phyloP scores from a whole-genome alignment of 495 filamentous ascomycete species.

The Neurospora sp. region DNA sequence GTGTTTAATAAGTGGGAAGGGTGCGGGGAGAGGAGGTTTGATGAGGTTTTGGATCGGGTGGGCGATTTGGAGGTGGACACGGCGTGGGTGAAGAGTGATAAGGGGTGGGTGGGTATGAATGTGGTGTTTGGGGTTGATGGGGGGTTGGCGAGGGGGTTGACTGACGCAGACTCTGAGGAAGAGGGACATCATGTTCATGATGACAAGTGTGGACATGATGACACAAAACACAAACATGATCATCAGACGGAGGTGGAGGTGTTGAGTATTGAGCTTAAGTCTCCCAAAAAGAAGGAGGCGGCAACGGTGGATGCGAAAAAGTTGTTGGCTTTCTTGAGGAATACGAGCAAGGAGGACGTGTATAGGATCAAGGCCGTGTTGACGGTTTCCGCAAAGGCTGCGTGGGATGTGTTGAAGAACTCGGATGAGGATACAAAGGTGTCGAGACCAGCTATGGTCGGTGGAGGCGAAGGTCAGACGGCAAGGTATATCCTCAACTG shows the following conservation, averaged over 20 bases:
- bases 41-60: conserved; percentile 73
- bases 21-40: conserved; percentile 59
- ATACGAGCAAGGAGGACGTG: conserved; percentile 78
- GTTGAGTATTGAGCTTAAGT: conserved; percentile 57
- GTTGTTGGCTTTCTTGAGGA: conserved; percentile 54
- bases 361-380: conserved; percentile 93
- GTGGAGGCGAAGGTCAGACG: neutral
- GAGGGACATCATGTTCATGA: conserved; percentile 19
- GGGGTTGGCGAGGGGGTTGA: conserved; percentile 54
- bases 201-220: conserved; percentile 17
- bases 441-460: neutral
- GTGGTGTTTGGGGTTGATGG: conserved; percentile 84
- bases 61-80: conserved; percentile 76
- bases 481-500: conserved; percentile 81
- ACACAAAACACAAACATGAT: conserved; percentile 21
- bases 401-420: conserved; percentile 40
- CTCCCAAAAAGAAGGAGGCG: neutral
- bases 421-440: conserved; percentile 42
- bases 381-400: conserved; percentile 29
- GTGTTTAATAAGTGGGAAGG: conserved; percentile 94
- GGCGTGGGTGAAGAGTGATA: conserved; percentile 70
- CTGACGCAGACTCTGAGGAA: conserved; percentile 19
- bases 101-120: conserved; percentile 61
- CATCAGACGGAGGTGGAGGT: conserved; percentile 87
- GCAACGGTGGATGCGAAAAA: conserved; percentile 51